A percentile compares a stretch with the other conserved stretches of the same genome.
These are phyloP conservation scores for Trametes cinnabarina DNA, from an alignment of 768 basidiomycete genomes.

Conservation along the genomic window DNA sequence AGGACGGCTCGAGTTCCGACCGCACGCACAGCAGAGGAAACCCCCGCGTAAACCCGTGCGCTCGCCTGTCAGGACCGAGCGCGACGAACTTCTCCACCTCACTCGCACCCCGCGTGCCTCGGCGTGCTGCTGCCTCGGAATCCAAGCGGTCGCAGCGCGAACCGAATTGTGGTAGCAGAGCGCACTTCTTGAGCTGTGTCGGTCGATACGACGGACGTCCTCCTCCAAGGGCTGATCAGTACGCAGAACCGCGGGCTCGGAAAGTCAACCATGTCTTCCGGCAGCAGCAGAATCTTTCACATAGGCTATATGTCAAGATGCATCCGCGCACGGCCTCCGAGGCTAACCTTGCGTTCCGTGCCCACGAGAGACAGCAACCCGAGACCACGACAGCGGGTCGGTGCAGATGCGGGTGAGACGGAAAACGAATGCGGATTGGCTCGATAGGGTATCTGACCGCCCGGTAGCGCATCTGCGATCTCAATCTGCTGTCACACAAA, in stretches of 20 bases:
- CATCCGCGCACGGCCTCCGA: background rate
- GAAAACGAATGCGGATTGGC: background rate
- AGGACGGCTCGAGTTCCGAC: background rate
- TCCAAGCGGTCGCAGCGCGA: background rate
- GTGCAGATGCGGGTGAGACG: background rate
- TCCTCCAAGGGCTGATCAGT: background rate
- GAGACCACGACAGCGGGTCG: background rate
- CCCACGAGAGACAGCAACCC: background rate
- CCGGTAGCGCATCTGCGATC: background rate
- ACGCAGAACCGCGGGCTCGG: background rate
- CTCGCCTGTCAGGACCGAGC: background rate
- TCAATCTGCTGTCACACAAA: slow-evolving; percentile 11
- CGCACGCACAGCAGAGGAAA: background rate
- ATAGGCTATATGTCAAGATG: background rate
- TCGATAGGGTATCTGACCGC: background rate
- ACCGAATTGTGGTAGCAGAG: background rate
- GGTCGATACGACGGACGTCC: background rate
- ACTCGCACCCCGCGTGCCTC: background rate
- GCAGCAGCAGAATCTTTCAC: slow-evolving; percentile 7
- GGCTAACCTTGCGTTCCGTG: background rate
- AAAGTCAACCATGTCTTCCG: slow-evolving; percentile 1
- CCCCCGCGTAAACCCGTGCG: background rate
- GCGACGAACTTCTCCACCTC: background rate
- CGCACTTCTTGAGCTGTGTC: background rate
- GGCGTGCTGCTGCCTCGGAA: background rate